Evolutionary conservation across 129 eudicot species (phyloP).

Genomic region (Chrysanthemum makinoi): DNA sequence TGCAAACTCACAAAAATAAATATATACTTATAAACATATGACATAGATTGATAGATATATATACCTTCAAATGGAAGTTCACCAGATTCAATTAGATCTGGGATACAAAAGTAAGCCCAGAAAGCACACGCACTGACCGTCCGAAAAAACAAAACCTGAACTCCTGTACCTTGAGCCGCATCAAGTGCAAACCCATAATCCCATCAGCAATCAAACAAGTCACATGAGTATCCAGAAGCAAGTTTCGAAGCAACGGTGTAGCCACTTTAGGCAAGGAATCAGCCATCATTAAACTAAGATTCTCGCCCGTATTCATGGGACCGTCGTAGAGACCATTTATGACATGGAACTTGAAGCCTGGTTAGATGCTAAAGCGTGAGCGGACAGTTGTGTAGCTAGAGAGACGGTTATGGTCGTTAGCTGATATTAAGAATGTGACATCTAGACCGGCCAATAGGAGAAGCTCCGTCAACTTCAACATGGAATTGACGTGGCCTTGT

Average conservation of each 20-base stretch:
- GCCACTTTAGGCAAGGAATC: conserved; percentile 28
- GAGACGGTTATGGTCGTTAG: conserved; percentile 50
- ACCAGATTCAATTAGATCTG: conserved; percentile 45
- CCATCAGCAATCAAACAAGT: conserved; percentile 61
- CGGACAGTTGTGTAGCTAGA: conserved; percentile 36
- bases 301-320: conserved; percentile 36
- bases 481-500: conserved; percentile 70
- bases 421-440: conserved; percentile 61
- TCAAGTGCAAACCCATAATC: conserved; percentile 37
- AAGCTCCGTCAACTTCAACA: conserved; percentile 65
- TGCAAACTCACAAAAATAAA: not conserved
- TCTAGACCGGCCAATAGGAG: conserved; percentile 40
- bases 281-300: conserved; percentile 27
- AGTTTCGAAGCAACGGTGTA: conserved; percentile 36
- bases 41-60: not conserved
- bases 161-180: conserved; percentile 45
- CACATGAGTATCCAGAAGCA: conserved; percentile 35
- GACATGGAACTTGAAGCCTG: conserved; percentile 39
- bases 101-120: conserved; percentile 55
- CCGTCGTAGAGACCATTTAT: conserved; percentile 46
- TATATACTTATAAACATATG: not conserved
- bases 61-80: conserved; percentile 51
- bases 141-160: conserved; percentile 46
- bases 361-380: conserved; percentile 34
- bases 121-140: conserved; percentile 59